phyloP scores from a whole-genome alignment of 768 basidiomycete genomes.

The Botryobasidium botryosum region DNA sequence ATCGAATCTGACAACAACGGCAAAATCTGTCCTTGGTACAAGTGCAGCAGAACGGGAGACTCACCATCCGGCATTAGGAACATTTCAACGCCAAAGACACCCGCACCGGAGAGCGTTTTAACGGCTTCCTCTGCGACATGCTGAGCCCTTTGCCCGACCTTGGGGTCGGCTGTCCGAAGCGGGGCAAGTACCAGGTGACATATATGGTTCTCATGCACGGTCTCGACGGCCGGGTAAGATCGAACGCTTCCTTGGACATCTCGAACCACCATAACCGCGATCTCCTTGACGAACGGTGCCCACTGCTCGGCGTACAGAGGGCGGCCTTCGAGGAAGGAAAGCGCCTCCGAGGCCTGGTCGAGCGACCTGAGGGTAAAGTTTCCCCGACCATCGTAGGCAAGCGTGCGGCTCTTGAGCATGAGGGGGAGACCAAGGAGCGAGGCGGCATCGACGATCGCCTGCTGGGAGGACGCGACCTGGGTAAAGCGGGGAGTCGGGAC shows the following conservation, averaged over 20 bases:
- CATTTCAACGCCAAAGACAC: constrained; percentile 97
- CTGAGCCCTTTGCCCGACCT: constrained; percentile 36
- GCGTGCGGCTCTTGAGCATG: constrained; percentile 90
- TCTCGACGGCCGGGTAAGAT: constrained; percentile 88
- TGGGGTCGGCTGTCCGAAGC: constrained; percentile 31
- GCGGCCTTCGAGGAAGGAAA: constrained; percentile 33
- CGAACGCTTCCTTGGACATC: constrained; percentile 50
- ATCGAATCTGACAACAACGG: constrained; percentile 48
- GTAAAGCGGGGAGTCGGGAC: constrained; percentile 44
- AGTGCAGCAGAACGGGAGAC: constrained; percentile 12
- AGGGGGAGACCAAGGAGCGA: constrained; percentile 60
- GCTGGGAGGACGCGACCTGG: constrained; percentile 35
- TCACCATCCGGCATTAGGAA: constrained; percentile 78
- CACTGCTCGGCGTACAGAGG: constrained; percentile 89
- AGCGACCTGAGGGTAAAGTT: constrained; percentile 59
- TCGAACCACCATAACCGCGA: constrained; percentile 94
- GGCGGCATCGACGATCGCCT: constrained; percentile 33
- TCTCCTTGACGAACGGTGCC: constrained; percentile 76
- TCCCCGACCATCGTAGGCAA: constrained; percentile 92
- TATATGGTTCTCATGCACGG: constrained; percentile 83
- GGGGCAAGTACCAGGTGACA: constrained; percentile 90
- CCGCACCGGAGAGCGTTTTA: constrained; percentile 65
- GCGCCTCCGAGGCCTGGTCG: constrained; percentile 32
- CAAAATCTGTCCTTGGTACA: background rate
- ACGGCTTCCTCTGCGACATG: constrained; percentile 67